A percentile compares a stretch with the other conserved stretches of the same genome.
Evolutionary conservation across 1,139 yeast species (phyloP).

Genomic region (Yamadazyma sp.): DNA sequence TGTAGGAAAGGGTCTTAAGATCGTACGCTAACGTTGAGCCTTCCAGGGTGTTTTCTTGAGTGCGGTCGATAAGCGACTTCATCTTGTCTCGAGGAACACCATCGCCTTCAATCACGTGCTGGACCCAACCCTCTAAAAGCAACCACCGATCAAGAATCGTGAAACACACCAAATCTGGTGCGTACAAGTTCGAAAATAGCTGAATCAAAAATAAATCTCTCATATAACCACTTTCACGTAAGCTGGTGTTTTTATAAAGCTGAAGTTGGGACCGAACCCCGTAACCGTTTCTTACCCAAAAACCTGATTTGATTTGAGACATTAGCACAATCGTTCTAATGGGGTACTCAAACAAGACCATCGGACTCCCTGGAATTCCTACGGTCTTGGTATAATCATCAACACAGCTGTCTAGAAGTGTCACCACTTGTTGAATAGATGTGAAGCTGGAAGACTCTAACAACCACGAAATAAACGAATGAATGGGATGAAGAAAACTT

Average conservation of each 20-base stretch:
- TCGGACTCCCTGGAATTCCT: slow-evolving; percentile 2
- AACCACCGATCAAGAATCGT: slow-evolving; percentile 74
- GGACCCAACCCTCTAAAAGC: slow-evolving; percentile 51
- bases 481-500: slow-evolving; percentile 80
- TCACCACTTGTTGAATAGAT: slow-evolving; percentile 19
- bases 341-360: slow-evolving; percentile 66
- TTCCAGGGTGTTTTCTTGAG: slow-evolving; percentile 1
- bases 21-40: slow-evolving; percentile 29
- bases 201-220: slow-evolving; percentile 78
- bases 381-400: not conserved
- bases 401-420: slow-evolving; percentile 17
- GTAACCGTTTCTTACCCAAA: slow-evolving; percentile 61
- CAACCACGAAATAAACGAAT: slow-evolving; percentile 70
- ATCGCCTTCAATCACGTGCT: slow-evolving; percentile 3
- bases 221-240: slow-evolving; percentile 79
- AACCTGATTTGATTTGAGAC: slow-evolving; percentile 58
- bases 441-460: slow-evolving; percentile 51
- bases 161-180: slow-evolving; percentile 58
- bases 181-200: slow-evolving; percentile 55
- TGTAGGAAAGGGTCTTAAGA: slow-evolving; percentile 47
- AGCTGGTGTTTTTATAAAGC: slow-evolving; percentile 76
- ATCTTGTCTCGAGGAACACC: slow-evolving; percentile 1
- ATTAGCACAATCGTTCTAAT: slow-evolving; percentile 63
- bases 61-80: not conserved
- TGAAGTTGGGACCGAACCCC: slow-evolving; percentile 77